Base-by-base conservation (phyloP, 2,329 filamentous ascomycete genomes). In the Cercospora citrullina region DNA sequence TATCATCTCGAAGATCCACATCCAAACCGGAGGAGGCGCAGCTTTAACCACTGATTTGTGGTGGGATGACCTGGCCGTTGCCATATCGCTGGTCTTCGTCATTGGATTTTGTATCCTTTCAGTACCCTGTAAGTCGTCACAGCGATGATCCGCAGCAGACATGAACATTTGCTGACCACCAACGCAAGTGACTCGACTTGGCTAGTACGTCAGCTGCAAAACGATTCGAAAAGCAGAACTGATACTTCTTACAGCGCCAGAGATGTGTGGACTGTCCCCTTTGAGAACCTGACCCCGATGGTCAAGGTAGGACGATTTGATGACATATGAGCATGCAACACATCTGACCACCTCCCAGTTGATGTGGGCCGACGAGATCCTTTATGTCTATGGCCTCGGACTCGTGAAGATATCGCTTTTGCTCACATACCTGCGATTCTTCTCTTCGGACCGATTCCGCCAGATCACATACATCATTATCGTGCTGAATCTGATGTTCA, bases 1-100 rank as follows among this genome's bases (percentile, higher is more conserved):
- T 5, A 65, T 69, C 16, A 28, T 60, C 16, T 71, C 69, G 18
- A 71, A 71, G 59, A 26, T 71, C 16, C 65, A 69, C 33, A 59
- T 65, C 9, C 58, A 36, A 12, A 36, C 36, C 9, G 21, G 28
- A 8, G 57, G 36, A 3, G 57, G 36, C n/a, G n/a, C 36, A 4
- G 23, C 33, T 6, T 21, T 68, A 10, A 57, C 59, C 58, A 59
- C 57, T 1, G 63, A 68, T 21, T 18, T 68, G 33, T 68, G 66
- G 66, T 68, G 66, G 66, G 66, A 68, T 18, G 66, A 68, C 26
- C 16, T 65, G 10, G 45, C 33, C 9, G 39, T 68, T n/a, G 60
- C 12, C 12, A 16, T 16, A 36, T 36, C 63, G 2, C 6, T 68
- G 16, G 55, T 31, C 14, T 23, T 67, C 28, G 9, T 65, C 18